These are phyloP conservation scores for Adansonia madagascariensis DNA, from an alignment of 441 rosid genomes.

Conservation along the genomic window DNA sequence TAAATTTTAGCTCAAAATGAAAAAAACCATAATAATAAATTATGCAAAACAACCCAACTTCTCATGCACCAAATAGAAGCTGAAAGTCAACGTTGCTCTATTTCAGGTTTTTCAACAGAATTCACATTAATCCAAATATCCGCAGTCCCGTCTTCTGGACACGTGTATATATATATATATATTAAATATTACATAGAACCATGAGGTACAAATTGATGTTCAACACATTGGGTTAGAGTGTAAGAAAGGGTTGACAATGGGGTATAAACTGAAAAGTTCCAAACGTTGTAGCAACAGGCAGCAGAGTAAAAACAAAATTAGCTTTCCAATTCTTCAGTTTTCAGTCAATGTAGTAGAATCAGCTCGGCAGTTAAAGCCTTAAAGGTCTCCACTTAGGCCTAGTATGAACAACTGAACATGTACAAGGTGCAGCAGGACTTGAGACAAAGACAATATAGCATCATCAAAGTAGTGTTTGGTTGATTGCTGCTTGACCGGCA, in stretches of 20 bases:
- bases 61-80: neutral
- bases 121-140: conserved; percentile 4
- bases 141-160: conserved; percentile 12
- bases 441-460: conserved; percentile 3
- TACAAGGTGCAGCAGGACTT: conserved; percentile 35
- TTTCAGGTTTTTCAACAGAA: conserved; percentile 8
- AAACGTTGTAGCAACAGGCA: conserved; percentile 32
- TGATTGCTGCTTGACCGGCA: conserved; percentile 14
- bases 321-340: conserved; percentile 26
- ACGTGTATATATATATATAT: conserved; percentile 1
- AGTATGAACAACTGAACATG: conserved; percentile 23
- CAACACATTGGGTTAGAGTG: conserved; percentile 34
- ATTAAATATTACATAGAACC: conserved; percentile 2
- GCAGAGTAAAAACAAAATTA: conserved; percentile 30
- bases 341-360: conserved; percentile 43
- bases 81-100: conserved; percentile 1
- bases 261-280: conserved; percentile 6
- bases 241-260: conserved; percentile 7
- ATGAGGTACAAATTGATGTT: conserved; percentile 31
- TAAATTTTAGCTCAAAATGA: too few relatives aligned
- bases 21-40: neutral
- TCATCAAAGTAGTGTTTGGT: conserved; percentile 1
- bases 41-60: neutral
- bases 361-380: conserved; percentile 30
- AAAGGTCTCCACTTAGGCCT: conserved; percentile 35